A percentile compares a stretch with the other conserved stretches of the same genome.
phyloP scores from a whole-genome alignment of 805 yeast species.

The Yamadazyma philogaea region DNA sequence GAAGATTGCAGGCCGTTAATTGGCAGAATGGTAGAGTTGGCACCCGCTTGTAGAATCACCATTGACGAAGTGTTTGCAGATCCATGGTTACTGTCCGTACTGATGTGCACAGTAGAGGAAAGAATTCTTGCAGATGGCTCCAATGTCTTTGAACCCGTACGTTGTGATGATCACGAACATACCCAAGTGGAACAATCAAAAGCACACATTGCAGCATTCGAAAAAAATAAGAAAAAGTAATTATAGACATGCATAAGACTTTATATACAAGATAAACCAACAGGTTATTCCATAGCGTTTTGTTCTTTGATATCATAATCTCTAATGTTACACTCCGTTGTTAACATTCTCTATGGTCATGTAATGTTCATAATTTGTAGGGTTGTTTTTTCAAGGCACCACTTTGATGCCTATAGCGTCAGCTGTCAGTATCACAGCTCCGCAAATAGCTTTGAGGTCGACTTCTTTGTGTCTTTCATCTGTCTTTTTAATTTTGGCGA shows the following conservation, averaged over 20 bases:
- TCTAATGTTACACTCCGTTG: background rate
- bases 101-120: conserved; percentile 65
- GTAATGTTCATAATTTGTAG: conserved; percentile 12
- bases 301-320: background rate
- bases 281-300: background rate
- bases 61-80: conserved; percentile 77
- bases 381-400: conserved; percentile 46
- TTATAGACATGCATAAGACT: conserved; percentile 8
- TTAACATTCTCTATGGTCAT: no score
- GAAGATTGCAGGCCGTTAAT: conserved; percentile 65
- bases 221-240: conserved; percentile 68
- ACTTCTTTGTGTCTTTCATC: conserved; percentile 74
- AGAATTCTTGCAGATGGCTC: conserved; percentile 30
- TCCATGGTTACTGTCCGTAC: conserved; percentile 60
- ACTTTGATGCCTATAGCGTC: conserved; percentile 83
- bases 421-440: conserved; percentile 85
- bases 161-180: conserved; percentile 68
- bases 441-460: conserved; percentile 72
- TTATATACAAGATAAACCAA: background rate
- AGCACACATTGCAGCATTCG: conserved; percentile 93
- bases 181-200: conserved; percentile 89
- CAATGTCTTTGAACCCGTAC: conserved; percentile 31
- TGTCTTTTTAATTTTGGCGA: conserved; percentile 87
- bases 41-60: conserved; percentile 82
- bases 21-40: conserved; percentile 74